Evolutionary conservation across 1,284 basidiomycete species (phyloP), one percentile per base, ranked within the genome.

Genomic region (Schizophyllum amplum): DNA sequence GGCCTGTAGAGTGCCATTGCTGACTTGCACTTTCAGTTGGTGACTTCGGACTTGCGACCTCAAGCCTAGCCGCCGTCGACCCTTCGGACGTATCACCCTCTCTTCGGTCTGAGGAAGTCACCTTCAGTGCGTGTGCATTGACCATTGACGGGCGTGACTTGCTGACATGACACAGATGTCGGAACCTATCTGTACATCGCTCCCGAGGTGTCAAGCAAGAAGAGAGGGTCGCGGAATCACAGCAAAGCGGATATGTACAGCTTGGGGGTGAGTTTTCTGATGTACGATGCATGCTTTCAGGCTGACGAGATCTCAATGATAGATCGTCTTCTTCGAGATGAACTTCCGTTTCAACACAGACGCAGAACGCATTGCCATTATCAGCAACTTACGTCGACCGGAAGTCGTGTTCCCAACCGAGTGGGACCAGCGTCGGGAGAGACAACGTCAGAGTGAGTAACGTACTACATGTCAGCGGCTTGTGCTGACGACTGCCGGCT

Each of bases 291-390:
- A n/a, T 27, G 51, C n/a, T 53, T 51, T 22, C 20, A 59, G n/a
- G 17, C 55, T 20, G 22, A 17, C 59, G 21, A 17, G 24, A 33
- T 47, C 25, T 46, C 50, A 20, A 27, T 49, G 51, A 5, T 53
- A 92, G 87, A 87, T 98, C 64, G 94, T 98, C 24, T 96, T 98
- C 72, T 98, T 98, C 67, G 95, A 98, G 75, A 97, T 98, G 94
- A 94, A 94, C 68, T 93, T 89, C 74, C 65, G 70, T 21, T 96
- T 97, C 72, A 78, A 81, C n/a, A 98, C 95, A 0, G 86, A 84
- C 1, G 83, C 92, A 55, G 95, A 98, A 68, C 84, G 95, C 15
- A 89, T 92, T 50, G 81, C 81, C 2, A 90, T 95, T 17, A 79
- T 98, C 5, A 87, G 89, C 60, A 84, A 86, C 53, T 69, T 97